Conservation (phyloP, 2,329 filamentous ascomycete genomes). For the Talaromyces sp. region DNA sequence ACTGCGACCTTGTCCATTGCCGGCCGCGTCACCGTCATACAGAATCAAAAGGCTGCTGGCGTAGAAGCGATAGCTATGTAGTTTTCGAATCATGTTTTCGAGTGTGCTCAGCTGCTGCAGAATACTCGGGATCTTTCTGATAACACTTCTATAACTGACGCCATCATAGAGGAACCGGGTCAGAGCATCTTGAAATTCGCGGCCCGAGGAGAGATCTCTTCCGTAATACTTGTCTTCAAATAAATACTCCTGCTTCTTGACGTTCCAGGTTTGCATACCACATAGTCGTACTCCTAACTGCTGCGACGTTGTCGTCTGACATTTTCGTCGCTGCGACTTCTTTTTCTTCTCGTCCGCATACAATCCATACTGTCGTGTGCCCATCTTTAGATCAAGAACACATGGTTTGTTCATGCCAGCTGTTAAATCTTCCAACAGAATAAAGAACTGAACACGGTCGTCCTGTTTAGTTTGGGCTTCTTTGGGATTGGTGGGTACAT, state of each 20-base stretch:
- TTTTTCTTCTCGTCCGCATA: conserved; percentile 91
- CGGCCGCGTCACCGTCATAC: conserved; percentile 71
- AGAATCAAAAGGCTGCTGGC: conserved; percentile 92
- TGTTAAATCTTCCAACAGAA: conserved; percentile 90
- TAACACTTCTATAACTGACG: conserved; percentile 71
- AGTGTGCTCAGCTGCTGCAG: conserved; percentile 77
- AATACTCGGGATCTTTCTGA: conserved; percentile 82
- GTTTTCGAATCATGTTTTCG: conserved; percentile 73
- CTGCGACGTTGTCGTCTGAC: conserved; percentile 83
- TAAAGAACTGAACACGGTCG: conserved; percentile 79
- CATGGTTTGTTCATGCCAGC: conserved; percentile 95
- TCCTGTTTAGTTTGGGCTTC: conserved; percentile 58
- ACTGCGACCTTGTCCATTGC: conserved; percentile 23
- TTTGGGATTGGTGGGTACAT: conserved; percentile 66
- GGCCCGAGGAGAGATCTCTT: conserved; percentile 77
- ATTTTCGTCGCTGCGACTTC: conserved; percentile 87
- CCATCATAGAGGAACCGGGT: conserved; percentile 90
- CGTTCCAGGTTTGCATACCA: conserved; percentile 94
- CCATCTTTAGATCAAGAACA: conserved; percentile 98
- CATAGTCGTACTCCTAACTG: conserved; percentile 91
- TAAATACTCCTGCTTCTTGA: conserved; percentile 74
- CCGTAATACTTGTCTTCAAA: conserved; percentile 99
- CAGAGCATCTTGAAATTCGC: conserved; percentile 83
- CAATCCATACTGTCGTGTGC: conserved; percentile 91
- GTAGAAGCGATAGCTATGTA: conserved; percentile 90